Conservation (phyloP, 805 yeast genomes). For the Saccharomycopsis fermentans region DNA sequence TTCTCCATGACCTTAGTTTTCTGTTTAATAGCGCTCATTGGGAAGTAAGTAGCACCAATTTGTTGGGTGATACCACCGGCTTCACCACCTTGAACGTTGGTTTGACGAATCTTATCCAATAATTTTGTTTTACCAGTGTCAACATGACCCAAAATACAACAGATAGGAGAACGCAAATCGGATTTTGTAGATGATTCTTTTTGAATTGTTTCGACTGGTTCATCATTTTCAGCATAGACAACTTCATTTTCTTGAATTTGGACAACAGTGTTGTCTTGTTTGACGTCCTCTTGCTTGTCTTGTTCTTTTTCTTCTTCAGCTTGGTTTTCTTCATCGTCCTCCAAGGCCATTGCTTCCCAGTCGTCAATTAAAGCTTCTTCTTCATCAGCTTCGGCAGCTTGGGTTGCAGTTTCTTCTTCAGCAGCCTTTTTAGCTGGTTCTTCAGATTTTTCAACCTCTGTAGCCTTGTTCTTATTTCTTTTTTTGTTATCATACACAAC, state of each 20-base stretch:
- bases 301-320: slow-evolving; percentile 14
- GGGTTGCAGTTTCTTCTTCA: slow-evolving; percentile 21
- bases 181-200: slow-evolving; percentile 25
- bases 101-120: slow-evolving; percentile 94
- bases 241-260: slow-evolving; percentile 24
- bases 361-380: slow-evolving; percentile 65
- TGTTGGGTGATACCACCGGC: slow-evolving; percentile 99
- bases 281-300: slow-evolving; percentile 21
- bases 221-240: slow-evolving; percentile 18
- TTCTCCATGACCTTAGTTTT: slow-evolving; percentile 88
- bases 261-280: slow-evolving; percentile 23
- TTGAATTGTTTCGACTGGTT: slow-evolving; percentile 18
- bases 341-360: slow-evolving; percentile 70
- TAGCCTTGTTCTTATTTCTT: slow-evolving; percentile 35
- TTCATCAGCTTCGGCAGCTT: slow-evolving; percentile 27
- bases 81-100: slow-evolving; percentile 99
- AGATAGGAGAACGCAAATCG: slow-evolving; percentile 93
- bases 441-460: slow-evolving; percentile 22
- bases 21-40: slow-evolving; percentile 83
- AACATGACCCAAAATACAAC: slow-evolving; percentile 98
- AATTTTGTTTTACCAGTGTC: slow-evolving; percentile 99
- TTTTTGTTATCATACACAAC: slow-evolving; percentile 66
- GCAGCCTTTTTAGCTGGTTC: slow-evolving; percentile 22
- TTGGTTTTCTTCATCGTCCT: slow-evolving; percentile 35
- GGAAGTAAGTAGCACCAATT: slow-evolving; percentile 99